These are phyloP conservation scores for Mycena venus DNA, from an alignment of 768 basidiomycete genomes.

Conservation along the genomic window DNA sequence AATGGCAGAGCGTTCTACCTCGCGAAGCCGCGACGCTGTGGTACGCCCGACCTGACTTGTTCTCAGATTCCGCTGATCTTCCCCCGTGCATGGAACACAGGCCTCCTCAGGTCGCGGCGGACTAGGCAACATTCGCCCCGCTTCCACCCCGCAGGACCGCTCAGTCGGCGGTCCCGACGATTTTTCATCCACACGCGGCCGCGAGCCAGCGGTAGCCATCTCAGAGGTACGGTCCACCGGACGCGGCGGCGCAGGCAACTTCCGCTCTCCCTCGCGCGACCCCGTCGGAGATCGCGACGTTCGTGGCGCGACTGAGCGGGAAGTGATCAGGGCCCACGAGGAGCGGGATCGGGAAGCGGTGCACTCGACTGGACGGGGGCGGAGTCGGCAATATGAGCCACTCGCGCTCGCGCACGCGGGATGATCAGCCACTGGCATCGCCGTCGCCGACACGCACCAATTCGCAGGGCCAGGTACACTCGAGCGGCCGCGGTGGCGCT, in stretches of 20 bases:
- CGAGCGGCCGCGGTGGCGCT: constrained; percentile 73
- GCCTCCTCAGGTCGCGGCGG: constrained; percentile 20
- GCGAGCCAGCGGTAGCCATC: constrained; percentile 61
- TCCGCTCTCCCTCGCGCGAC: constrained; percentile 82
- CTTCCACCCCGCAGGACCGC: constrained; percentile 57
- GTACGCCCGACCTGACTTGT: constrained; percentile 51
- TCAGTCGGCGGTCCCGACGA: constrained; percentile 65
- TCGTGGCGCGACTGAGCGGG: constrained; percentile 51
- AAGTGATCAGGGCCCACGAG: constrained; percentile 53
- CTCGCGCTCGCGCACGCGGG: constrained; percentile 65
- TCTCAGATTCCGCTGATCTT: background rate
- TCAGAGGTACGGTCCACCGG: constrained; percentile 70
- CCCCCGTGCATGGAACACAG: background rate
- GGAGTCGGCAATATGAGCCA: constrained; percentile 73
- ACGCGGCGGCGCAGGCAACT: constrained; percentile 89
- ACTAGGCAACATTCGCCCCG: constrained; percentile 13
- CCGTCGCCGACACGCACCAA: background rate
- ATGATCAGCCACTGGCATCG: constrained; percentile 3
- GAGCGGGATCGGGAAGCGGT: constrained; percentile 41
- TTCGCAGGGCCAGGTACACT: constrained; percentile 48
- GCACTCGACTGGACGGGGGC: constrained; percentile 77
- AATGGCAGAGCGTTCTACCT: constrained; percentile 60
- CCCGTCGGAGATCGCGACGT: constrained; percentile 44
- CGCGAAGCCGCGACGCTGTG: constrained; percentile 71
- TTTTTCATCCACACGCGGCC: constrained; percentile 69